Percentiles rank a stretch among this genome's conserved stretches.
These are phyloP conservation scores for Aspergillus bertholletiae DNA, from an alignment of 495 filamentous ascomycete species.

Conservation along the genomic window DNA sequence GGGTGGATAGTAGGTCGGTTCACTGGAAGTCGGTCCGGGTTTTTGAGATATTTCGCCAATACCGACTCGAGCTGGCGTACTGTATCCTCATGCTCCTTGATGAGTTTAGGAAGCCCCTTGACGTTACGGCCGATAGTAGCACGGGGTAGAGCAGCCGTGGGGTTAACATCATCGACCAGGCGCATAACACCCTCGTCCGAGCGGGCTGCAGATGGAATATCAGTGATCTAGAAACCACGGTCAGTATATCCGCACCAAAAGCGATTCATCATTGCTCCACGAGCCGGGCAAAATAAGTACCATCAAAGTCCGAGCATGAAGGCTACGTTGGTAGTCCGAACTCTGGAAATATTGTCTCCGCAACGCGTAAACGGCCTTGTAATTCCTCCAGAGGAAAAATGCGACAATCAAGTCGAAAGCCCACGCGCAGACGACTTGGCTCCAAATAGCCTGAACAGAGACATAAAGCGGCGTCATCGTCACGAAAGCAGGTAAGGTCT, in stretches of 20 bases:
- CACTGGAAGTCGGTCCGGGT: conserved; percentile 75
- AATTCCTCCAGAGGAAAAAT: conserved; percentile 88
- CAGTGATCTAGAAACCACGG: conserved; percentile 58
- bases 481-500: conserved; percentile 38
- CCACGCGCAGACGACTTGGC: conserved; percentile 77
- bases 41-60: conserved; percentile 83
- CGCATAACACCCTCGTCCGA: conserved; percentile 84
- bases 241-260: conserved; percentile 15
- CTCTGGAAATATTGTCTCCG: conserved; percentile 80
- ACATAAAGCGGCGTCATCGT: conserved; percentile 52
- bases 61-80: conserved; percentile 80
- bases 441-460: conserved; percentile 58
- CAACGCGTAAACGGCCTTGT: conserved; percentile 64
- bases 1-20: conserved; percentile 76
- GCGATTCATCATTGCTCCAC: background rate
- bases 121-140: conserved; percentile 88
- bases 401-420: conserved; percentile 70
- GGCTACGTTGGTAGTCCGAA: conserved; percentile 81
- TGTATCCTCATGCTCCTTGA: conserved; percentile 75
- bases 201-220: conserved; percentile 69
- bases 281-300: conserved; percentile 31
- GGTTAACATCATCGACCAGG: conserved; percentile 71
- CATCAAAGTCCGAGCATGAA: conserved; percentile 90
- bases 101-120: conserved; percentile 77
- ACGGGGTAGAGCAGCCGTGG: conserved; percentile 70